Evolutionary conservation across 2,329 filamentous ascomycete species (phyloP), one percentile per base, ranked within the genome.

Genomic region (Cadophora luteo-olivacea): DNA sequence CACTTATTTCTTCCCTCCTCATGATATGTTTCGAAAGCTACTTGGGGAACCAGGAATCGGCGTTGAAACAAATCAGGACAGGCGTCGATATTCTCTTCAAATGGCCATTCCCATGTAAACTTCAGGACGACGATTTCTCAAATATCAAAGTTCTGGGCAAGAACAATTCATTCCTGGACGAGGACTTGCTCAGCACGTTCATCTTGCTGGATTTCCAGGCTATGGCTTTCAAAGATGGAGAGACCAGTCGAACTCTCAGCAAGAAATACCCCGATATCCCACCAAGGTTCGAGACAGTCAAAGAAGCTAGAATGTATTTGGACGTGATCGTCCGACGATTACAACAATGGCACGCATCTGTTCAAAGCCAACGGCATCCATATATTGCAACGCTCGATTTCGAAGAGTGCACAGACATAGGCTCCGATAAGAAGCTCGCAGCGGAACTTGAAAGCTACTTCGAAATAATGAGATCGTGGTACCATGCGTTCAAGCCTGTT

Each of bases 11-110:
- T 1, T 69, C 64, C 1, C 68, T 69, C 8, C 29, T 69, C 7
- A 69, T 60, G 6, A 67, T 61, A 9, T 69, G 68, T 41, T 69
- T 69, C 32, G 68, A 70, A 32, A 68, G 52, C 38, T 70, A 64
- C 29, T 45, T 68, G 1, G 68, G 68, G 3, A 68, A 70, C 24
- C 62, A 70, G 45, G 58, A 70, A 54, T 12, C 25, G 6, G 68
- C 68, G 1, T 48, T 70, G 11, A 38, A 24, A 1, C 68, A 70
- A 58, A 63, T 66, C 4, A 33, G 63, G 54, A 16, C 60, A 14
- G 68, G 62, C 3, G 32, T 70, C 22, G 48, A 65, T 25, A 41
- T 70, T 2, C 45, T 70, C 24, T 45, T 66, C n/a, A 25, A 49
- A 3, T 65, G 49, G 48, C 32, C 22, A 3, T 66, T 61, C 45